Evolutionary conservation across 768 basidiomycete species (phyloP).

Genomic region (Phanerochaete carnosa): DNA sequence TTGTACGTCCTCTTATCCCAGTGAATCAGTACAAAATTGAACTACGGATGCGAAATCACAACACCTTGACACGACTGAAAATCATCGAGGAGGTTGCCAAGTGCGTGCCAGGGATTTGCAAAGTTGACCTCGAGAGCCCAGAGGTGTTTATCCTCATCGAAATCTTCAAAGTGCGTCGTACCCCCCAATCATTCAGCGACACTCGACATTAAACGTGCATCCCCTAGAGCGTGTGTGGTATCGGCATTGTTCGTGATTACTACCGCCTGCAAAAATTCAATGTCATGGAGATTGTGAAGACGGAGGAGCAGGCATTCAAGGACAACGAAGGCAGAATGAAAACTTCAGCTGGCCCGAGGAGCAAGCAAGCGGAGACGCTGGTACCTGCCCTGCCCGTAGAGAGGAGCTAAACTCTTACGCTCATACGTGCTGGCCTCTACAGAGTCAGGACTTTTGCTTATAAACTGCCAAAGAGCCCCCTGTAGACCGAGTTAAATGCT

Average conservation of each 20-base stretch:
- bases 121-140: conserved; percentile 65
- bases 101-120: conserved; percentile 65
- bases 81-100: conserved; percentile 68
- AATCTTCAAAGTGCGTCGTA: conserved; percentile 66
- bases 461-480: too few relatives aligned
- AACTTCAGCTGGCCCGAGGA: neutral
- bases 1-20: neutral
- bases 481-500: too few relatives aligned
- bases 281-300: conserved; percentile 66
- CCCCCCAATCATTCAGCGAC: neutral
- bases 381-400: neutral
- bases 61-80: conserved; percentile 52
- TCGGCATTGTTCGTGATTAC: conserved; percentile 72
- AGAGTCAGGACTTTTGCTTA: too few relatives aligned
- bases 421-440: too few relatives aligned
- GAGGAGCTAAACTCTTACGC: too few relatives aligned
- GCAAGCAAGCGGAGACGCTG: neutral
- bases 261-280: conserved; percentile 75
- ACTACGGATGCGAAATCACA: conserved; percentile 71
- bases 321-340: conserved; percentile 22
- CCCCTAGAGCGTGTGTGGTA: conserved; percentile 78
- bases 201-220: neutral
- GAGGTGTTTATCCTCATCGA: conserved; percentile 76
- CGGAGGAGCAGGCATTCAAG: conserved; percentile 32
- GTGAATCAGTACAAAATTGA: conserved; percentile 75